These are phyloP conservation scores for Naematelia encephala DNA, from an alignment of 768 basidiomycete genomes.

Conservation along the genomic window DNA sequence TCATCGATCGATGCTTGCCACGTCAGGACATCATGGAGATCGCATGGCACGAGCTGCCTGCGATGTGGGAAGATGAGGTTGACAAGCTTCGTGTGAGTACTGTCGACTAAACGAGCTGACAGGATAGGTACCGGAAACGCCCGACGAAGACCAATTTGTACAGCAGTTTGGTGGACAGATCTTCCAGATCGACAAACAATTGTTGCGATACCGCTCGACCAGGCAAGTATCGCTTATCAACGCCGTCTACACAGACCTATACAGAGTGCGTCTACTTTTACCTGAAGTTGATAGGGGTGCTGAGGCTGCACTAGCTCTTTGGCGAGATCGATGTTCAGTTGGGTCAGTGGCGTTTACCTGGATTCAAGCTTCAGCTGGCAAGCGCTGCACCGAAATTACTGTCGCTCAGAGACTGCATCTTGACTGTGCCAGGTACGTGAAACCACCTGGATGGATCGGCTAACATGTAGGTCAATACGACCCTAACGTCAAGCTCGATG, in stretches of 20 bases:
- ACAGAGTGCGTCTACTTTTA: slow-evolving; percentile 18
- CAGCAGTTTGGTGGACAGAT: slow-evolving; percentile 38
- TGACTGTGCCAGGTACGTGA: slow-evolving; percentile 46
- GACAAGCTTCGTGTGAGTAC: slow-evolving; percentile 22
- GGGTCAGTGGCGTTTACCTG: slow-evolving; percentile 40
- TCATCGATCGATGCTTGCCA: slow-evolving; percentile 40
- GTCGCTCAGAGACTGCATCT: slow-evolving; percentile 37
- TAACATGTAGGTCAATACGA: slow-evolving; percentile 43
- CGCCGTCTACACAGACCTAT: slow-evolving; percentile 33
- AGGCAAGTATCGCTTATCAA: slow-evolving; percentile 30
- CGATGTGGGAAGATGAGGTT: slow-evolving; percentile 37
- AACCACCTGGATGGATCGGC: neutral
- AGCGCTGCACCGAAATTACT: slow-evolving; percentile 42
- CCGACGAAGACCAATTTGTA: slow-evolving; percentile 47
- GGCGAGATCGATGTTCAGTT: slow-evolving; percentile 41
- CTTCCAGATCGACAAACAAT: slow-evolving; percentile 19
- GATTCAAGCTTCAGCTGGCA: slow-evolving; percentile 37
- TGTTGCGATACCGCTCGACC: slow-evolving; percentile 25
- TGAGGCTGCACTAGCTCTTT: slow-evolving; percentile 31
- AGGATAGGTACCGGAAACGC: slow-evolving; percentile 38
- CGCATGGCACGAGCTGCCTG: slow-evolving; percentile 36
- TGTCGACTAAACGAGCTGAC: neutral
- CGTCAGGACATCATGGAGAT: slow-evolving; percentile 41
- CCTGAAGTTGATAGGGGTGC: neutral
- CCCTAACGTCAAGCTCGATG: slow-evolving; percentile 35